A percentile compares a stretch with the other conserved stretches of the same genome.
Evolutionary conservation across 23 red algal species (phyloP).

Genomic region (Gracilaria gracilis): DNA sequence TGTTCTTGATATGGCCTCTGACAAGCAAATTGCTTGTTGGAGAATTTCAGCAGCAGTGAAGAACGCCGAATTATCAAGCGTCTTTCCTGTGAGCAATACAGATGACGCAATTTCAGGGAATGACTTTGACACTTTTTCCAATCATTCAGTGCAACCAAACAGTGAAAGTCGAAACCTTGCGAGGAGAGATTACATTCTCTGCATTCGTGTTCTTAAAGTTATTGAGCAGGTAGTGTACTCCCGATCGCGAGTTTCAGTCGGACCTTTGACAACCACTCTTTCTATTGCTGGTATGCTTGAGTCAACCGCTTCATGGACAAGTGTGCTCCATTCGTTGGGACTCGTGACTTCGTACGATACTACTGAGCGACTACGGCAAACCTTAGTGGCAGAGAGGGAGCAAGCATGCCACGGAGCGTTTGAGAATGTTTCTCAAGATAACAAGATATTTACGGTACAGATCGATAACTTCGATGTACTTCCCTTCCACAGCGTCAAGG

Average conservation of each 20-base stretch:
- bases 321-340: not conserved
- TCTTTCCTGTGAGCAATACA: constrained; percentile 19
- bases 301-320: not conserved
- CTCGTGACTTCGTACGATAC: not conserved
- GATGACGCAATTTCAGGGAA: not conserved
- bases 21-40: constrained; percentile 8
- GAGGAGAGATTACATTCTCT: not conserved
- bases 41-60: constrained; percentile 3
- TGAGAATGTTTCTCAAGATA: not conserved
- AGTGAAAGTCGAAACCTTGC: not conserved
- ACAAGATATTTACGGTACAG: constrained; percentile 5
- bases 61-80: not conserved
- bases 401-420: not conserved
- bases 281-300: constrained; percentile 25
- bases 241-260: not conserved
- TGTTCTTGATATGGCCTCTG: constrained; percentile 31
- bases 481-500: constrained; percentile 17
- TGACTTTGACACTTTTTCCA: not conserved
- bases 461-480: constrained; percentile 46
- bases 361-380: not conserved
- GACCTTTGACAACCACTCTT: not conserved
- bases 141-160: not conserved
- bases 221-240: constrained; percentile 2
- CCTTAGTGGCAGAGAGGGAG: not conserved
- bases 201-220: constrained; percentile 5